Base-by-base conservation (phyloP, 768 basidiomycete species). In the Antrodiella citrinella region DNA sequence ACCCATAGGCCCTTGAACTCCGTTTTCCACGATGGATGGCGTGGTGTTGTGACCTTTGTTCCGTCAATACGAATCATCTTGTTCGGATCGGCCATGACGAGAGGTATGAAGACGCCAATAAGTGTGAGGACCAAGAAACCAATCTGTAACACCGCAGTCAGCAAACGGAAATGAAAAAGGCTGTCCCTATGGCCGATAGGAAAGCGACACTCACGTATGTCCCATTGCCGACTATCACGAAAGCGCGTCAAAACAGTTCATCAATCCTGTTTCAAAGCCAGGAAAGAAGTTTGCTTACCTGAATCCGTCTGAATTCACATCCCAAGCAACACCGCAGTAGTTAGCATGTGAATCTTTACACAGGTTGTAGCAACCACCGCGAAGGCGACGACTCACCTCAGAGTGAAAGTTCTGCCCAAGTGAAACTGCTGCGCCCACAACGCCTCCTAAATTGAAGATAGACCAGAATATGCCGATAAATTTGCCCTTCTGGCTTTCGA, bases 401-500 rank as follows among this genome's bases (percentile, higher is more conserved):
- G 81, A 82, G 44, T 84, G 62, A 58, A 78, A 81, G 59, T 89
- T 90, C 57, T 78, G 69, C 0, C 78, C 90, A 30, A 91, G 69
- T 12, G 87, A 80, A 25, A 91, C 85, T 7, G 82, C 70, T 3
- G 86, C 78, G 24, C 89, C 88, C 43, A 91, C 80, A 44, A 92
- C 85, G 43, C 82, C 82, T 23, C 87, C 87, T 19, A 89, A 53
- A 57, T 91, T 90, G 70, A 92, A 91, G 53, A 91, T 85, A 41
- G 76, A 68, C 89, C 89, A 91, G 68, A 91, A 91, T 43, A 88
- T 78, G 38, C 76, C 82, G 47, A 91, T 88, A 65, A 75, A 90
- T 25, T 66, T 69, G 13, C 88, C 88, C 64, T 91, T 91, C 62
- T 91, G 78, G 43, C 65, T 60, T 62, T 91, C 88, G 0, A 85